Conservation (phyloP, 192 early-diverging fungal species). For the Linnemannia schmuckeri region DNA sequence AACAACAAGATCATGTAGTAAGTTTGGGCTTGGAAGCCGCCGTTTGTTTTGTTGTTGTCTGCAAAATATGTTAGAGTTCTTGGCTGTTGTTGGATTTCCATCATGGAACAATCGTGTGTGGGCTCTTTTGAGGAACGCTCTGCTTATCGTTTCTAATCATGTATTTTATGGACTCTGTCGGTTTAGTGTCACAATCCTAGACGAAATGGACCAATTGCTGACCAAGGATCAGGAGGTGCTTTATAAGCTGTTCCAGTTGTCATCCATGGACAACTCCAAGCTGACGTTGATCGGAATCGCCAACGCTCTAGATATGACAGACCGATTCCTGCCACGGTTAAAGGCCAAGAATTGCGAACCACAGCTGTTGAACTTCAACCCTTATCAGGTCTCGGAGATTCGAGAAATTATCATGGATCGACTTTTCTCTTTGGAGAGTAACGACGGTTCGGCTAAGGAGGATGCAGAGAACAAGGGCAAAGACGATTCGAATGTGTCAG, state of each 20-base stretch:
- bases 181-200: slow-evolving; percentile 81
- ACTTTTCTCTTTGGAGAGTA: slow-evolving; percentile 67
- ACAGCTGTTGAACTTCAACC: slow-evolving; percentile 84
- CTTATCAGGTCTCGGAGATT: slow-evolving; percentile 89
- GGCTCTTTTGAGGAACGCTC: not conserved
- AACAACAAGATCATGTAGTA: slow-evolving; percentile 63
- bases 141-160: not conserved
- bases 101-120: not conserved
- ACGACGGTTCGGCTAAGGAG: not conserved
- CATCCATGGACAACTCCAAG: slow-evolving; percentile 66
- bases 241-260: slow-evolving; percentile 89
- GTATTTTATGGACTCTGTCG: not conserved
- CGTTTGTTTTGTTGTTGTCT: not conserved
- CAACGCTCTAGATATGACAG: slow-evolving; percentile 91
- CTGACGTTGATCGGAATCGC: slow-evolving; percentile 93
- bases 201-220: slow-evolving; percentile 92
- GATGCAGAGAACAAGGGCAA: not conserved
- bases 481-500: not conserved
- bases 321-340: slow-evolving; percentile 86
- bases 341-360: slow-evolving; percentile 86
- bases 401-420: slow-evolving; percentile 86
- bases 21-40: slow-evolving; percentile 15
- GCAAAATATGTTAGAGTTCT: not conserved
- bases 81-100: not conserved
- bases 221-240: slow-evolving; percentile 84